These are phyloP conservation scores for Medicago lupulina DNA, from an alignment of 306 rosid genomes.

Conservation along the genomic window DNA sequence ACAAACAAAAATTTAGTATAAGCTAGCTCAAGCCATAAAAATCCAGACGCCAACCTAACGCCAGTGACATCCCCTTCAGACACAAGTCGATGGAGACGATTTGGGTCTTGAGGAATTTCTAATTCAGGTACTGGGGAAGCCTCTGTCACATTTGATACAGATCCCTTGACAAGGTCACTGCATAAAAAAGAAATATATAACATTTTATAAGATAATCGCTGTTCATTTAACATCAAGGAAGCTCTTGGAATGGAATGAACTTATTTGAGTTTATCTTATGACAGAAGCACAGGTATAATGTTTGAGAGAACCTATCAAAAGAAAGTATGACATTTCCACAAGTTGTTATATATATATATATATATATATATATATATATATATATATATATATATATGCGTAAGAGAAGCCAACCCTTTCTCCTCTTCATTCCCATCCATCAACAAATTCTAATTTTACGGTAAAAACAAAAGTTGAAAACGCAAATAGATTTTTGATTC, in stretches of 20 bases:
- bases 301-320: constrained; percentile 10
- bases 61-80: constrained; percentile 82
- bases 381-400: neutral
- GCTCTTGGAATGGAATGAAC: neutral
- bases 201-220: constrained; percentile 16
- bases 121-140: constrained; percentile 62
- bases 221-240: constrained; percentile 12
- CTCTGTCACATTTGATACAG: constrained; percentile 68
- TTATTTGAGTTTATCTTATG: constrained; percentile 3
- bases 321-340: neutral
- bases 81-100: constrained; percentile 80
- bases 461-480: neutral
- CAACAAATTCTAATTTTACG: neutral
- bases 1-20: constrained; percentile 15
- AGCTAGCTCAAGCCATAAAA: constrained; percentile 37
- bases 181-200: constrained; percentile 46
- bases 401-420: neutral
- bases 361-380: neutral
- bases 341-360: neutral
- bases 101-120: constrained; percentile 66
- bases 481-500: neutral
- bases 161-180: constrained; percentile 71
- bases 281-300: neutral
- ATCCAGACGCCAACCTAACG: constrained; percentile 67
- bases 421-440: constrained; percentile 2